Evolutionary conservation across 345 rosid genomes (phyloP).

Genomic region (Eucalyptus regnans): DNA sequence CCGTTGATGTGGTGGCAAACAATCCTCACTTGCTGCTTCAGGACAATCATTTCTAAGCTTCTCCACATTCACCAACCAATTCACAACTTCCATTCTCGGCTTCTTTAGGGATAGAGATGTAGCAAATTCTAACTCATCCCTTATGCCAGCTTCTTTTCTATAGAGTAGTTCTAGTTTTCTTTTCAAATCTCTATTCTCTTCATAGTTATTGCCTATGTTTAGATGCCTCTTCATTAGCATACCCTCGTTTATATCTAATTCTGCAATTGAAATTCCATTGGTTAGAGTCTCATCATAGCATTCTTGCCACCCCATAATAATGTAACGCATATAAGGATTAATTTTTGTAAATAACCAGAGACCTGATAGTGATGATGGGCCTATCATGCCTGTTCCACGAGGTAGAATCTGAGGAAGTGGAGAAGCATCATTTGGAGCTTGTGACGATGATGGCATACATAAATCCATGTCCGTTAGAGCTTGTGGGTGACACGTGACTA

Average conservation of each 20-base stretch:
- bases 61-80: not conserved
- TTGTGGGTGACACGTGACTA: too few relatives aligned
- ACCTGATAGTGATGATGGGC: not conserved
- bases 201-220: fast-evolving
- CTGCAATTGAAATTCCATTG: too few relatives aligned
- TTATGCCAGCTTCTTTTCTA: too few relatives aligned
- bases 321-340: not conserved
- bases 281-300: not conserved
- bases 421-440: too few relatives aligned
- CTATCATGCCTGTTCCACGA: too few relatives aligned
- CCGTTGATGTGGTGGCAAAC: fast-evolving
- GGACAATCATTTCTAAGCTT: not conserved
- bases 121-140: not conserved
- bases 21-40: not conserved
- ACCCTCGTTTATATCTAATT: fast-evolving
- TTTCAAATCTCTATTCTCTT: too few relatives aligned
- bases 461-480: too few relatives aligned
- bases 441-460: too few relatives aligned
- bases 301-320: not conserved
- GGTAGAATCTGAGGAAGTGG: too few relatives aligned
- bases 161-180: too few relatives aligned
- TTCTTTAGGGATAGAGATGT: not conserved
- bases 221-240: fast-evolving
- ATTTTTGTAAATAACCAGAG: not conserved
- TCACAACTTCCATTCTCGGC: not conserved